Base-by-base conservation (phyloP, 2,329 filamentous ascomycete genomes). In the Magnaporthiopsis poae region DNA sequence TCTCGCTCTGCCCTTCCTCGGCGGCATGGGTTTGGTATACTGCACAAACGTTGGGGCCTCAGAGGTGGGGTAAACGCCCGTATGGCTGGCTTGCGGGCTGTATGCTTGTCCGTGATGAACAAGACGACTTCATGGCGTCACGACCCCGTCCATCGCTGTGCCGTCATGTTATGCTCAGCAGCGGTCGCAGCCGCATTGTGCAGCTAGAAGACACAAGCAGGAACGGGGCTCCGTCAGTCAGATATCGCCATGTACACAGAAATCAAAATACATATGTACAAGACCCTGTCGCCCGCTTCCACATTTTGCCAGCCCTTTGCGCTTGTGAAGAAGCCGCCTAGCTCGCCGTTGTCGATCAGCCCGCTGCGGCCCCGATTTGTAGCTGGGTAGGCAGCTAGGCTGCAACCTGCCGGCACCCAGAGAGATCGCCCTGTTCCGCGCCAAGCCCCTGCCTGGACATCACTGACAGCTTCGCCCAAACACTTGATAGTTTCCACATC, bases 401-500 rank as follows among this genome's bases (percentile, higher is more conserved):
- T 63, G 62, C 62, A n/a, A 25, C 36, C 27, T 27, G 27, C 27
- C 62, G 27, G 46, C 46, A 56, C 46, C 62, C 62, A 63, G 62
- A 63, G 33, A 36, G 35, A 36, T 8, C 29, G 60, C 36, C 25
- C 60, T 29, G 39, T 39, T 64, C 60, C 33, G 33, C 29, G 46
- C 21, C 15, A 46, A 65, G 46, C 11, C 13, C 25, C 31, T 2
- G 46, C 1, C 46, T 25, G 46, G 21, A 63, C 12, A 5, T 52
- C 66, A 63, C 69, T 71, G 65, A 71, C 69, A 21, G 25, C 29
- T 52, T 25, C 3, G 21, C 21, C 46, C 46, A n/a, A 56, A 21
- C n/a, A 7, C n/a, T 62, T 9, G 39, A 60, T 64, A 97, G 94
- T 90, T 99, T 99, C 75, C 95, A 99, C 77, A 85, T 98, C 76